Percentiles rank a stretch among this genome's conserved stretches.
Evolutionary conservation across 352 stramenopile species (phyloP).

Genomic region (Plasmopara viticola): DNA sequence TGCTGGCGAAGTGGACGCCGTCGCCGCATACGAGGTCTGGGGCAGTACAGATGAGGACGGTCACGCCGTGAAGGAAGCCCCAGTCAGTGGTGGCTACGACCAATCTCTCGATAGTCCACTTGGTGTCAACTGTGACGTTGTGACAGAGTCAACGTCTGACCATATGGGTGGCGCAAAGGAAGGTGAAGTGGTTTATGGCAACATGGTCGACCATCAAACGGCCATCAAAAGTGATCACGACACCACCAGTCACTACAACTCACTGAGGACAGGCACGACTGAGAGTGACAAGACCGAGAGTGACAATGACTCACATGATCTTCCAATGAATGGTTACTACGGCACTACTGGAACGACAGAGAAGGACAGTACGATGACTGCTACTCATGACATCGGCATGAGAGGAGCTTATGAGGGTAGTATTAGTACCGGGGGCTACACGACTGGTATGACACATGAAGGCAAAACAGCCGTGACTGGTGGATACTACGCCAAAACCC

Average conservation of each 20-base stretch:
- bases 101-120: conserved; percentile 1
- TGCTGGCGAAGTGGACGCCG: conserved; percentile 2
- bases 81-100: conserved; percentile 1
- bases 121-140: conserved; percentile 3
- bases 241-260: not conserved
- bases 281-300: not conserved
- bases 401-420: too few species aligned
- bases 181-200: not conserved
- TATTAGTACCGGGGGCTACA: too few species aligned
- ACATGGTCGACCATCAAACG: not conserved
- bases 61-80: not conserved
- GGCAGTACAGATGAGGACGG: not conserved
- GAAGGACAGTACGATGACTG: too few species aligned
- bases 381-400: too few species aligned
- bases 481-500: not conserved
- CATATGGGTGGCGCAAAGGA: not conserved
- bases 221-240: not conserved
- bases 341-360: not conserved
- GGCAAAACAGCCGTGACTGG: not conserved
- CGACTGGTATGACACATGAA: not conserved
- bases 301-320: not conserved
- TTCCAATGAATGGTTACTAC: not conserved
- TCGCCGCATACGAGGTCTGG: not conserved
- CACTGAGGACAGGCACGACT: not conserved
- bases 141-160: not conserved